phyloP scores from a whole-genome alignment of 371 early-diverging fungal species.

The Choanephora cucurbitarum region DNA sequence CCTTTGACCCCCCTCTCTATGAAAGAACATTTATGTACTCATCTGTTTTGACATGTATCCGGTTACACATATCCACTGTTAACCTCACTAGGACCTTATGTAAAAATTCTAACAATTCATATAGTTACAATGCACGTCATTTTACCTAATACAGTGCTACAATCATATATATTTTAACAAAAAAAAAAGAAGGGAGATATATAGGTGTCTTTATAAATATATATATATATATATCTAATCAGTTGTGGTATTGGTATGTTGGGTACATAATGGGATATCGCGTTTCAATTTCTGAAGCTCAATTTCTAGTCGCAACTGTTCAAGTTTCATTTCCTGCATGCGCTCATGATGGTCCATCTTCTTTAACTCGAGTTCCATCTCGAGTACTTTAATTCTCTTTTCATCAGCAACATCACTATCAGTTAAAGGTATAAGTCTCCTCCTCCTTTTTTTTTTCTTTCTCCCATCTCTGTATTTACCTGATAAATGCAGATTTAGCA shows the following conservation, averaged over 20 bases:
- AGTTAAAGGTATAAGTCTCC: slow-evolving; percentile 4
- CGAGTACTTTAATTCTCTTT: slow-evolving; percentile 19
- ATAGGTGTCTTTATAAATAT: too few species aligned
- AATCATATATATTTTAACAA: neutral
- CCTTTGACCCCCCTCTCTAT: too few species aligned
- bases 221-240: neutral
- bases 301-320: slow-evolving; percentile 39
- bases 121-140: neutral
- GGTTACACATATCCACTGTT: neutral
- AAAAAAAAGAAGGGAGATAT: neutral
- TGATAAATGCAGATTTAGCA: neutral
- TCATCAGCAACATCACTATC: slow-evolving; percentile 12
- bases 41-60: neutral
- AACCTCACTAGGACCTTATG: neutral
- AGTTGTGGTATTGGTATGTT: neutral
- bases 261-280: neutral
- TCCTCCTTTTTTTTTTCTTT: neutral
- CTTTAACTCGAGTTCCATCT: slow-evolving; percentile 30
- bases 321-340: slow-evolving; percentile 43
- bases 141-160: neutral
- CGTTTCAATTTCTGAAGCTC: slow-evolving; percentile 34
- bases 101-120: neutral
- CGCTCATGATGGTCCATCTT: slow-evolving; percentile 44
- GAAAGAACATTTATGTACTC: too few species aligned
- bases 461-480: neutral